Percentiles rank a stretch among this genome's conserved stretches.
phyloP scores from a whole-genome alignment of 208 protist genomes.

The Trypanosoma melophagium region DNA sequence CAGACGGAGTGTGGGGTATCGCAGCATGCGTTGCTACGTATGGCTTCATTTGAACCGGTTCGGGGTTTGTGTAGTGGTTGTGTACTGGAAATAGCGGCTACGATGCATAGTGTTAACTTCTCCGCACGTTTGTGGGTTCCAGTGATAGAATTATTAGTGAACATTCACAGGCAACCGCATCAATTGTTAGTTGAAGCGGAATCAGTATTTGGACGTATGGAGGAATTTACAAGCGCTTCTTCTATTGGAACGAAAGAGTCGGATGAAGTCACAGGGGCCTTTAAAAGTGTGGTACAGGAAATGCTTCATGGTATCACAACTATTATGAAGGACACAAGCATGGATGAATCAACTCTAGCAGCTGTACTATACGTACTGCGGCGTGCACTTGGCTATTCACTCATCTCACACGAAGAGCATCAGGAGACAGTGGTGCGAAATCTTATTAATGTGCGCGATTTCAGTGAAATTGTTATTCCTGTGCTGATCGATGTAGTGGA shows the following conservation, averaged over 20 bases:
- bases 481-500: constrained; percentile 53
- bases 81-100: constrained; percentile 64
- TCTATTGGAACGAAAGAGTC: constrained; percentile 21
- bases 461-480: constrained; percentile 52
- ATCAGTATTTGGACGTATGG: constrained; percentile 64
- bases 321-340: constrained; percentile 34
- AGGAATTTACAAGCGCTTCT: constrained; percentile 62
- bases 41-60: constrained; percentile 51
- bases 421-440: constrained; percentile 46
- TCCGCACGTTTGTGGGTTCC: constrained; percentile 69
- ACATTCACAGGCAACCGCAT: constrained; percentile 39
- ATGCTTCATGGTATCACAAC: constrained; percentile 54
- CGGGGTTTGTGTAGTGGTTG: constrained; percentile 49
- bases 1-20: constrained; percentile 77
- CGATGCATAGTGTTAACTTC: constrained; percentile 67
- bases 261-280: neutral
- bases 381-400: constrained; percentile 65
- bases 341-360: constrained; percentile 48
- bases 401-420: constrained; percentile 47
- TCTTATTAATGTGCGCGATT: constrained; percentile 61
- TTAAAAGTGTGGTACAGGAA: constrained; percentile 37
- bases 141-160: constrained; percentile 56
- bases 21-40: constrained; percentile 62
- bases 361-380: constrained; percentile 57
- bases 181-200: constrained; percentile 47